Conservation (phyloP, 352 stramenopile genomes). For the Nothophytophthora sp. region DNA sequence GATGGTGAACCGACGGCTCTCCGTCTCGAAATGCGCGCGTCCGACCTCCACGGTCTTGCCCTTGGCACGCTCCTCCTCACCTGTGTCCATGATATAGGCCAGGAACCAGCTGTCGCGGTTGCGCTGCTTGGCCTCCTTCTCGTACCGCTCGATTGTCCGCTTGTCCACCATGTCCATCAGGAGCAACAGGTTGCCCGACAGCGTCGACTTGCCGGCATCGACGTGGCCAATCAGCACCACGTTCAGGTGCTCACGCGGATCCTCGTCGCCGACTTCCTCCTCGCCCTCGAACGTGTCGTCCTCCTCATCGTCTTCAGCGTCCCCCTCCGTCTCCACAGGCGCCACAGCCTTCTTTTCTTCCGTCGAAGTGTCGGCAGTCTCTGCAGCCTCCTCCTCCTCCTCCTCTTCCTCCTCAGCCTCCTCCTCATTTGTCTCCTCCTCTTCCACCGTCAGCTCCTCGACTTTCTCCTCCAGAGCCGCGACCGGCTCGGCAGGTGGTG, state of each 20-base stretch:
- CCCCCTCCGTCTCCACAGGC: slow-evolving; percentile 6
- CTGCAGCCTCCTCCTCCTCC: slow-evolving; percentile 12
- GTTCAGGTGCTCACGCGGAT: slow-evolving; percentile 98
- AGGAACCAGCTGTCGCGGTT: slow-evolving; percentile 93
- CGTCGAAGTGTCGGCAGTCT: slow-evolving; percentile 27
- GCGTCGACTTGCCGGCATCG: slow-evolving; percentile 98
- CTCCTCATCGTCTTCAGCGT: slow-evolving; percentile 34
- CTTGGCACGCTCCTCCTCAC: slow-evolving; percentile 98
- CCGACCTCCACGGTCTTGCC: slow-evolving; percentile 88
- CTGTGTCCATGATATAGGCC: slow-evolving; percentile 99
- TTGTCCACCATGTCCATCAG: slow-evolving; percentile 99
- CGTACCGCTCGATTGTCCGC: slow-evolving; percentile 98
- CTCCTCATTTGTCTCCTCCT: slow-evolving; percentile 4
- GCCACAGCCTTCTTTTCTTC: slow-evolving; percentile 18
- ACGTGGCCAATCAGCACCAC: slow-evolving; percentile 99
- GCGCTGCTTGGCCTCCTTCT: slow-evolving; percentile 96
- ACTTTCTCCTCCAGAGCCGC: slow-evolving; percentile 31
- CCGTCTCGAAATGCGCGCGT: slow-evolving; percentile 97
- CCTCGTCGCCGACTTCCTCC: slow-evolving; percentile 85
- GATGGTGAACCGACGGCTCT: slow-evolving; percentile 97
- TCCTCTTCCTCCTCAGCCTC: slow-evolving; percentile 4
- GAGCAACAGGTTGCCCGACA: slow-evolving; percentile 98
- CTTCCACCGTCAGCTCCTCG: slow-evolving; percentile 20
- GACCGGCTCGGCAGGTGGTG: slow-evolving; percentile 24
- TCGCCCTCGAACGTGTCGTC: slow-evolving; percentile 65